Percentiles rank a stretch among this genome's conserved stretches.
phyloP scores from a whole-genome alignment of 164 flowering plant genomes.

The Vitis riparia region DNA sequence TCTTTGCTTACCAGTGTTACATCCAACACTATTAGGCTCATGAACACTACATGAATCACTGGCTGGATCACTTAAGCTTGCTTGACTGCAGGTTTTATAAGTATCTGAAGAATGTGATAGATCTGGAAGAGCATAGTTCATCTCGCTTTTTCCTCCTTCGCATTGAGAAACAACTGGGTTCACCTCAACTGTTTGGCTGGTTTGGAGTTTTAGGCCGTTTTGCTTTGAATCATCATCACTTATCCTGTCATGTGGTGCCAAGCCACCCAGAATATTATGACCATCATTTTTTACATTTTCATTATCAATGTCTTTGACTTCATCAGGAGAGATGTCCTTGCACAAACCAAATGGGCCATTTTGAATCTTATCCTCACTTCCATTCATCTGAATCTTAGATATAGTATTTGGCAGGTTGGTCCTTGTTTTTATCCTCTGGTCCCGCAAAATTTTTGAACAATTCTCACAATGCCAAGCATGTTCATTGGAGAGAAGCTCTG shows the following conservation, averaged over 20 bases:
- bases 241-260: constrained; percentile 12
- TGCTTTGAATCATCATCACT: constrained; percentile 22
- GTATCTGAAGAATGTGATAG: constrained; percentile 17
- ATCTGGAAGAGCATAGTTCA: constrained; percentile 15
- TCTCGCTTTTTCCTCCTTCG: constrained; percentile 10
- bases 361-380: constrained; percentile 18
- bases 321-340: constrained; percentile 10
- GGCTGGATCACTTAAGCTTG: constrained; percentile 20
- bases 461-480: constrained; percentile 94
- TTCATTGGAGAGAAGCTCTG: constrained; percentile 77
- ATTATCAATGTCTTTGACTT: constrained; percentile 18
- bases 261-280: constrained; percentile 15
- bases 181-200: constrained; percentile 13
- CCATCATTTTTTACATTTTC: constrained; percentile 23
- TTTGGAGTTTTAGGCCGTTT: constrained; percentile 12
- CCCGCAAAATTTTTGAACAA: constrained; percentile 57
- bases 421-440: constrained; percentile 27
- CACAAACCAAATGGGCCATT: constrained; percentile 11
- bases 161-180: constrained; percentile 14
- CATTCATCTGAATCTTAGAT: constrained; percentile 19
- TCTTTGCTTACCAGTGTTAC: constrained; percentile 11
- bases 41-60: constrained; percentile 21
- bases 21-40: constrained; percentile 20
- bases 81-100: constrained; percentile 17
- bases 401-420: constrained; percentile 17